phyloP scores from a whole-genome alignment of 352 stramenopile species.

The Pythium utonaiense region DNA sequence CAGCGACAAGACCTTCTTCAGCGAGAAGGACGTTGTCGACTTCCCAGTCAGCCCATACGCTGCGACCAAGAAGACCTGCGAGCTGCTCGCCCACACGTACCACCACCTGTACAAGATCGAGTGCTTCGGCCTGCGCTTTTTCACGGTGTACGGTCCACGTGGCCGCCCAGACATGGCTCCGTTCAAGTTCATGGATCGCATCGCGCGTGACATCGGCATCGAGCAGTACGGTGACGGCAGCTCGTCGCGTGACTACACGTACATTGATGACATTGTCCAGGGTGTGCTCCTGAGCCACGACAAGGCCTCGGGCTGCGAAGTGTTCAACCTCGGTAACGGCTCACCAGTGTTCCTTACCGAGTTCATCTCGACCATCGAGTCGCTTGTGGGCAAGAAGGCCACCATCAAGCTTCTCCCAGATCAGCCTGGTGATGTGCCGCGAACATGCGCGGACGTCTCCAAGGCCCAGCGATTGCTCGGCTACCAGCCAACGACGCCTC shows the following conservation, averaged over 20 bases:
- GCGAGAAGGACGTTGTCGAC: constrained; percentile 88
- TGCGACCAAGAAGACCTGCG: constrained; percentile 96
- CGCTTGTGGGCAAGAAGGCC: constrained; percentile 91
- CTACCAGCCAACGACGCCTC: constrained; percentile 92
- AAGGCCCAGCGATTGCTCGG: constrained; percentile 95
- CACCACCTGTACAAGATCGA: constrained; percentile 95
- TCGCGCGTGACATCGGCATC: constrained; percentile 89
- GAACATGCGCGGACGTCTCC: constrained; percentile 94
- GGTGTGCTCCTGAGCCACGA: constrained; percentile 86
- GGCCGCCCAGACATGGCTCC: constrained; percentile 98
- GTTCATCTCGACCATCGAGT: constrained; percentile 96
- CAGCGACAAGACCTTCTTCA: constrained; percentile 90
- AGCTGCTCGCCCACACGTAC: constrained; percentile 97
- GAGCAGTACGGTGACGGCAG: constrained; percentile 96
- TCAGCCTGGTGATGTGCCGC: constrained; percentile 95
- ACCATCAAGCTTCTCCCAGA: constrained; percentile 93
- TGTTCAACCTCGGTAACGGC: constrained; percentile 97
- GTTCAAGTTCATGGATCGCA: constrained; percentile 98
- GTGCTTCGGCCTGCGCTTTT: constrained; percentile 95
- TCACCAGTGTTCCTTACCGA: constrained; percentile 88
- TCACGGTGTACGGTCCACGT: constrained; percentile 97
- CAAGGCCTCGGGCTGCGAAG: constrained; percentile 81
- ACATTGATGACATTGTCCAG: constrained; percentile 98
- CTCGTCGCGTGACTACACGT: constrained; percentile 97
- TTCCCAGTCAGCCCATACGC: constrained; percentile 96